A percentile compares a stretch with the other conserved stretches of the same genome.
These are phyloP conservation scores for Withania somnifera DNA, from an alignment of 305 asterid genomes.

Conservation along the genomic window DNA sequence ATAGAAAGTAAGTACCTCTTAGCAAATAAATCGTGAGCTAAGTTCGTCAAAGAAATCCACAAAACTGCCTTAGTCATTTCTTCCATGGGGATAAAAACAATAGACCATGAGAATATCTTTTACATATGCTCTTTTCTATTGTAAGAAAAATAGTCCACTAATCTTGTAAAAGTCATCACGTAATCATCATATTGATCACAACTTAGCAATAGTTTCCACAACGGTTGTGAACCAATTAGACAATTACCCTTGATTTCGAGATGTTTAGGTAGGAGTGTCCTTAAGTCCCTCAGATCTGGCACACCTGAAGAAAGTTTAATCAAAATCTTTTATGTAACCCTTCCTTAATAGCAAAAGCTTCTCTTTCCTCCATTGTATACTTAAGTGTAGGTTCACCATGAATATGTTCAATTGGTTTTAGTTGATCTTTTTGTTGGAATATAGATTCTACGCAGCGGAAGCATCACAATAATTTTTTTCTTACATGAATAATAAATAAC, in stretches of 20 bases:
- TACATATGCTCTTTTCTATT: neutral
- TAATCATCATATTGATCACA: neutral
- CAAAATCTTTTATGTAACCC: neutral
- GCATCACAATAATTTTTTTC: too few relatives aligned
- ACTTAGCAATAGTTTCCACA: neutral
- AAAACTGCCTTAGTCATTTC: neutral
- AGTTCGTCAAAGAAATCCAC: neutral
- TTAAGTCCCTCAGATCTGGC: too few relatives aligned
- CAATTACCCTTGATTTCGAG: neutral
- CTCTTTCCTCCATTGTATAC: neutral
- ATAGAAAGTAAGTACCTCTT: neutral
- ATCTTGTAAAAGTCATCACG: neutral
- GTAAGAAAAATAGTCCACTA: neutral
- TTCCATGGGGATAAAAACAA: neutral
- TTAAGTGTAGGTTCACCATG: too few relatives aligned
- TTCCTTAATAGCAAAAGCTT: neutral
- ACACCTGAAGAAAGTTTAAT: neutral
- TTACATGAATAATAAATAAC: too few relatives aligned
- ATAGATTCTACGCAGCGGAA: too few relatives aligned
- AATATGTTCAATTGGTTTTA: too few relatives aligned
- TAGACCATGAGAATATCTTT: neutral
- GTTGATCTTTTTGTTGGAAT: too few relatives aligned
- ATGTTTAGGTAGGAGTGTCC: neutral
- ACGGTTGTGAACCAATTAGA: too few relatives aligned
- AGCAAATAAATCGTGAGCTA: neutral